Conservation (phyloP, 371 early-diverging fungal genomes). For the Apophysomyces sp. region DNA sequence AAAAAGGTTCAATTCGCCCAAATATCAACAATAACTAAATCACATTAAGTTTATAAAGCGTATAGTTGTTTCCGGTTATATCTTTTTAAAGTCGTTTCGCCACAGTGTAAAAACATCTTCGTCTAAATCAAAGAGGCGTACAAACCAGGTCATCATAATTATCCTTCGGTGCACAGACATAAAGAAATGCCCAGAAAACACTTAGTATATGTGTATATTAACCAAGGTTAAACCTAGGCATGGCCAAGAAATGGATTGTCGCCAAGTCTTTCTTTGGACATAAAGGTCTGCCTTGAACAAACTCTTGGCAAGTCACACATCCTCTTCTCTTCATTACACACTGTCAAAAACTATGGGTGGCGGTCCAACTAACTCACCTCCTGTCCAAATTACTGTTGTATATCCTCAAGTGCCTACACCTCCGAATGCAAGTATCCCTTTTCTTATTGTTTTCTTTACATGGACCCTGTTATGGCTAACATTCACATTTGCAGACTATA, state of each 20-base stretch:
- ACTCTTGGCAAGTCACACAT: not conserved
- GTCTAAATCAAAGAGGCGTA: too few relatives aligned
- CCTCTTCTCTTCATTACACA: not conserved
- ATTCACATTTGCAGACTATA: not conserved
- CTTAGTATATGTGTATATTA: not conserved
- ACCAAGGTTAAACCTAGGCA: not conserved
- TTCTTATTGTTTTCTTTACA: not conserved
- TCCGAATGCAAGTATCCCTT: not conserved
- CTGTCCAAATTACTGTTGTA: not conserved
- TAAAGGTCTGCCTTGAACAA: not conserved
- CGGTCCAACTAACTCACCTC: conserved; percentile 12
- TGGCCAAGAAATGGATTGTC: not conserved
- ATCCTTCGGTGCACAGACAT: not conserved
- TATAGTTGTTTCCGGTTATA: too few relatives aligned
- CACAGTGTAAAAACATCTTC: too few relatives aligned
- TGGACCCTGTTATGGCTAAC: not conserved
- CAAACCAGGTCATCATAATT: too few relatives aligned
- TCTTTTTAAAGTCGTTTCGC: too few relatives aligned
- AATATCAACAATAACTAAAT: too few relatives aligned
- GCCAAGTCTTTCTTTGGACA: conserved; percentile 6
- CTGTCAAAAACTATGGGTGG: conserved; percentile 8
- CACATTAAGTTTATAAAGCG: too few relatives aligned
- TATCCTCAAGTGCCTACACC: not conserved
- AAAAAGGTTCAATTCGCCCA: too few relatives aligned
- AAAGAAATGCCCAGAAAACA: not conserved